Base-by-base conservation (phyloP, 2,329 filamentous ascomycete species). In the Alternaria dauci region DNA sequence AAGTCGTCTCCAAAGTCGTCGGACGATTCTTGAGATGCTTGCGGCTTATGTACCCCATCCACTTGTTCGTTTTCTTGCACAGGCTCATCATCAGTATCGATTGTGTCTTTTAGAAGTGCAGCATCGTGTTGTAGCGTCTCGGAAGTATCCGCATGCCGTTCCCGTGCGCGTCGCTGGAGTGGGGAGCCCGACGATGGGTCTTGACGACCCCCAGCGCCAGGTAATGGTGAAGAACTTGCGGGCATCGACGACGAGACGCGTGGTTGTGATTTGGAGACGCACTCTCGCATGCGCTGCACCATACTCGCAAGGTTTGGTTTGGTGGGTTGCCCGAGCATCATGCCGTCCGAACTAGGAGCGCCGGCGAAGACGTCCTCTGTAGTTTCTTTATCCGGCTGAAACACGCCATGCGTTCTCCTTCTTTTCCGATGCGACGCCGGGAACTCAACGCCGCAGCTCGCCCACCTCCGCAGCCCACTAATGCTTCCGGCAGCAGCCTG, bases 381-480 rank as follows among this genome's bases (percentile, higher is more conserved):
- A 5, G 52, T 34, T 4, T 70, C 67, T 61, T 74, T 61, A 32
- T 78, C 62, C 50, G 67, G 67, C 42, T 76, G 67, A 32, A 80
- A 76, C 4, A 70, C 66, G 8, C 76, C 74, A 41, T 66, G 73
- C 2, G 73, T 79, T 54, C 76, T 78, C 55, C 79, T 71, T 52
- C 76, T 76, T 71, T 84, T 84, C 67, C 70, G 72, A 62, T 65
- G 73, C 8, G 79, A 80, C 12, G 73, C 70, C 8, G 82, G 82
- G 71, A 82, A 84, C 57, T 84, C 81, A 9, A 81, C 76, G 11
- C 82, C 82, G 55, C 82, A 84, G 67, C 83, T 85, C 26, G 81
- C 80, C 82, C 82, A 85, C 62, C 83, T 72, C 50, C 82, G 74
- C 48, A 84, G 71, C 3, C 81, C 82, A 58, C 75, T 77, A 20